Evolutionary conservation across 202 grass and related monocot species (phyloP), one percentile per base, ranked within the genome.

Genomic region (Hordeum pubiflorum): DNA sequence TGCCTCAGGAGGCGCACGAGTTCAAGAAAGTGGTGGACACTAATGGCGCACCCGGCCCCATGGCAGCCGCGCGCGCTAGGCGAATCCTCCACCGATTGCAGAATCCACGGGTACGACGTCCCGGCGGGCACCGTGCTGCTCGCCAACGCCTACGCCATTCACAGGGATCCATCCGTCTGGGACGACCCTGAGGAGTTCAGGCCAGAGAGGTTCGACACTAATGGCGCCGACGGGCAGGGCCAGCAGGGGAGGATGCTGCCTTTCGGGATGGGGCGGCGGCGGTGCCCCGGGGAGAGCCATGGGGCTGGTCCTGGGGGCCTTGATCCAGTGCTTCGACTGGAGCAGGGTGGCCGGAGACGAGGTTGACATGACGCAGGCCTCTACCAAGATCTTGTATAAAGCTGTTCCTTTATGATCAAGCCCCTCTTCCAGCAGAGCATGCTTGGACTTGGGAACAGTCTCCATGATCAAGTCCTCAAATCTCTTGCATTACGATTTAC

Each of bases 321-420:
- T 91, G 50, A 65, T 93, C 23, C 91, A 93, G 40, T 93, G 83
- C 77, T 90, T 93, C 9, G 76, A 93, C 23, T 93, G 86, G 86
- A 38, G 46, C 13, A 86, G 55, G 44, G 26, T 87, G 60, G 27
- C 60, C 9, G 80, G 71, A 4, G 50, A 74, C 2, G 58, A 63
- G 64, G 71, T 79, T 32, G 86, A 87, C 78, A 83, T 92, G 90
- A 29, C 57, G 0, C 66, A 76, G 52, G 65, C 63, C 5, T 58
- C 76, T 1, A 76, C 80, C 11, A 9, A 67, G 0, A 12, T 81
- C 8, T 7, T 92, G 77, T 70, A 46, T 4, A 92, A 84, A 44
- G 87, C 31, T 10, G 23, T 82, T 18, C 72, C 77, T 18, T 63
- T n/a, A n/a, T n/a, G n/a, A n/a, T n/a, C n/a, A n/a, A n/a, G n/a